These are phyloP conservation scores for Rhizoclosmatium globosum DNA, from an alignment of 192 early-diverging fungal species.

Conservation along the genomic window DNA sequence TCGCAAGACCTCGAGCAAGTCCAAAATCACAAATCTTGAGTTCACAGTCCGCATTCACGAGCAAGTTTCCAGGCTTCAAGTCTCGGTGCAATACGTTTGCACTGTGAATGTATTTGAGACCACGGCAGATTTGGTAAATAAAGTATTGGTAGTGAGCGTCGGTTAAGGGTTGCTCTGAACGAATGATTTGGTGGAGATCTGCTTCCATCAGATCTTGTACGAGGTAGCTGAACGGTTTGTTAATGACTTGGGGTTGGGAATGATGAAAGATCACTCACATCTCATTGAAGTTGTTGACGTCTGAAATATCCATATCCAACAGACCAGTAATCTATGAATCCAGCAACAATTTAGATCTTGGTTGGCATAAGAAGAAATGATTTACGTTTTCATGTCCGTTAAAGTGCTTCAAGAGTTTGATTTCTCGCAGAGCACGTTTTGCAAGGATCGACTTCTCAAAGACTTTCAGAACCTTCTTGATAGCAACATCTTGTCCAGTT, in stretches of 20 bases:
- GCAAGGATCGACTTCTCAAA: slow-evolving; percentile 76
- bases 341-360: neutral
- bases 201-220: slow-evolving; percentile 99
- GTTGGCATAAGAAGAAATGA: slow-evolving; percentile 1
- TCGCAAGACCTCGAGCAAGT: slow-evolving; percentile 54
- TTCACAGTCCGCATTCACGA: slow-evolving; percentile 66
- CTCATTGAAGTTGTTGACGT: slow-evolving; percentile 85
- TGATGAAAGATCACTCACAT: slow-evolving; percentile 55
- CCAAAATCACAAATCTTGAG: slow-evolving; percentile 68
- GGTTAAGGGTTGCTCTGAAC: slow-evolving; percentile 88
- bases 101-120: slow-evolving; percentile 98
- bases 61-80: slow-evolving; percentile 85
- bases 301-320: slow-evolving; percentile 90
- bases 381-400: slow-evolving; percentile 79
- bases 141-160: slow-evolving; percentile 99
- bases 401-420: slow-evolving; percentile 76
- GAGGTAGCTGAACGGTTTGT: slow-evolving; percentile 65
- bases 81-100: slow-evolving; percentile 98
- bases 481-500: slow-evolving; percentile 62
- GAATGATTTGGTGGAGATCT: slow-evolving; percentile 97
- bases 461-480: slow-evolving; percentile 73
- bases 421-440: slow-evolving; percentile 76
- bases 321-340: slow-evolving; percentile 85
- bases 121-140: slow-evolving; percentile 95
- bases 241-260: neutral